phyloP scores from a whole-genome alignment of 345 rosid genomes.

The Anacardium occidentale region DNA sequence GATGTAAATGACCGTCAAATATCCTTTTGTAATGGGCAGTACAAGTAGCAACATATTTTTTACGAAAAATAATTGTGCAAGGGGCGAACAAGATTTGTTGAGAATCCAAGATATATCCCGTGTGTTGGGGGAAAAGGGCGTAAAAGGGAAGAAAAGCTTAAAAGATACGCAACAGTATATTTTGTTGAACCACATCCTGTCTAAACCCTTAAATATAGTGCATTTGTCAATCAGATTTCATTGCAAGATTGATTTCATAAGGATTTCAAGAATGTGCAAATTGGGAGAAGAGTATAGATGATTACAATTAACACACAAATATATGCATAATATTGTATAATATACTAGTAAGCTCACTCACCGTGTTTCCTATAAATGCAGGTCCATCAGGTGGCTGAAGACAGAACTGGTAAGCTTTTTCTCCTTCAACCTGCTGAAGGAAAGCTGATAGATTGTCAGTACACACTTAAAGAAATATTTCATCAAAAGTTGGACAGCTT shows the following conservation, averaged over 20 bases:
- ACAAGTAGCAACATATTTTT: too few relatives aligned
- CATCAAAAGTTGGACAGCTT: slow-evolving; percentile 4
- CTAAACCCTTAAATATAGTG: slow-evolving; percentile 4
- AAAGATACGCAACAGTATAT: background rate
- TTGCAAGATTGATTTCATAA: background rate
- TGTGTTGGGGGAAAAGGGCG: background rate
- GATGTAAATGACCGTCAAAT: background rate
- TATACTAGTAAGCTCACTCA: slow-evolving; percentile 25
- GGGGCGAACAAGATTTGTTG: too few relatives aligned
- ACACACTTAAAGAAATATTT: background rate
- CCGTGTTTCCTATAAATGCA: slow-evolving; percentile 95
- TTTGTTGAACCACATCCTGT: background rate
- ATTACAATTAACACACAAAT: background rate
- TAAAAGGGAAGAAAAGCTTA: background rate
- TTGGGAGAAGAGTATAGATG: background rate
- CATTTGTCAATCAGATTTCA: background rate
- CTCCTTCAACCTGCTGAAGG: slow-evolving; percentile 65
- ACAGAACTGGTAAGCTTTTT: slow-evolving; percentile 81
- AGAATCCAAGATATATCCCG: background rate
- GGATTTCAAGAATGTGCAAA: background rate
- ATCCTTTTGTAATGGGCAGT: too few relatives aligned
- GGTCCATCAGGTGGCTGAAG: slow-evolving; percentile 87
- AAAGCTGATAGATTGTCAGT: slow-evolving; percentile 1
- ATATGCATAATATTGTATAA: background rate
- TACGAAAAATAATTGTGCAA: too few relatives aligned